Percentiles rank a stretch among this genome's conserved stretches.
Evolutionary conservation across 768 basidiomycete genomes (phyloP).

Genomic region (Paxillus ammoniavirescens): DNA sequence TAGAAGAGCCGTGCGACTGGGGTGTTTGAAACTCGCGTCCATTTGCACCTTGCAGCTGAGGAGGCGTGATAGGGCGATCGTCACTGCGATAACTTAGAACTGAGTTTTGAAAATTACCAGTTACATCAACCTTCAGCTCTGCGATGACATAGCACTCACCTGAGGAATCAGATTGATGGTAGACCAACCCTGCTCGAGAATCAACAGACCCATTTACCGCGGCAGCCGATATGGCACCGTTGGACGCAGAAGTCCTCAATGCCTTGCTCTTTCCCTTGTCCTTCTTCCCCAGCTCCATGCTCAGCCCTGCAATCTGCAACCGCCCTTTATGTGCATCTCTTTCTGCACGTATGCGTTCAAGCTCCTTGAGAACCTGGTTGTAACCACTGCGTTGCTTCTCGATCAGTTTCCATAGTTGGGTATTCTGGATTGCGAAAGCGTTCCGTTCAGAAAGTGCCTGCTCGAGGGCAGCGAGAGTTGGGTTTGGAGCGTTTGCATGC

Average conservation of each 20-base stretch:
- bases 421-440: constrained; percentile 74
- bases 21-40: constrained; percentile 7
- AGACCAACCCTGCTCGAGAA: constrained; percentile 18
- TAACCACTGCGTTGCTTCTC: constrained; percentile 89
- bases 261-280: constrained; percentile 23
- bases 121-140: not conserved
- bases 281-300: constrained; percentile 40
- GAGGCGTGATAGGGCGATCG: constrained; percentile 20
- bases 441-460: constrained; percentile 81
- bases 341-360: constrained; percentile 80
- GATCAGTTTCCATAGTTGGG: constrained; percentile 92
- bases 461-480: constrained; percentile 63
- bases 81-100: constrained; percentile 14
- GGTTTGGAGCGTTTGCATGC: constrained; percentile 53
- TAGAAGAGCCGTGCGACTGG: constrained; percentile 1
- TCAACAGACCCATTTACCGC: constrained; percentile 23
- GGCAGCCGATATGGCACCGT: constrained; percentile 15
- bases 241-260: constrained; percentile 24
- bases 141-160: constrained; percentile 22
- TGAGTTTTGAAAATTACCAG: not conserved
- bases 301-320: constrained; percentile 29
- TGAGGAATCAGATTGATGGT: constrained; percentile 33
- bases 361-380: constrained; percentile 76
- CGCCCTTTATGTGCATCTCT: constrained; percentile 59
- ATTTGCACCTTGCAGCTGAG: constrained; percentile 14